Conservation (phyloP, 345 rosid species). For the Carallia pectinifolia region DNA sequence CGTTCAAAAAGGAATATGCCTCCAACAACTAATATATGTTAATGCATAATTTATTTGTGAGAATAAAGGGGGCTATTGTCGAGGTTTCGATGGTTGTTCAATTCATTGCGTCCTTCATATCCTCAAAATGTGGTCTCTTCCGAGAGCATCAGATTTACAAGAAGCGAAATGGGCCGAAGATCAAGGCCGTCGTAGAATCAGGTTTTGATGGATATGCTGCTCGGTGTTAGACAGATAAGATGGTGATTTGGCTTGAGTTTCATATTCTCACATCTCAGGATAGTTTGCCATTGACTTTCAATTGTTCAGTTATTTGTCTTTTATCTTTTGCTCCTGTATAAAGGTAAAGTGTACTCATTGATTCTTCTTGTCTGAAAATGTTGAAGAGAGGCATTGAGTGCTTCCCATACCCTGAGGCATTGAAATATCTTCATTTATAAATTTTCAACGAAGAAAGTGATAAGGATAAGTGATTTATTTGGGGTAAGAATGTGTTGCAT, state of each 20-base stretch:
- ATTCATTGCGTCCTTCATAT: too few relatives aligned
- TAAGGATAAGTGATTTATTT: too few relatives aligned
- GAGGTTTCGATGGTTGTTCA: too few relatives aligned
- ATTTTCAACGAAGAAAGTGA: background rate
- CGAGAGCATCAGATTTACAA: too few relatives aligned
- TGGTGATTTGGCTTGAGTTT: conserved; percentile 46
- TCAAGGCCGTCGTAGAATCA: too few relatives aligned
- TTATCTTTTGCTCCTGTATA: background rate
- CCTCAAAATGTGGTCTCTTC: too few relatives aligned
- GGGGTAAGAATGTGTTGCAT: background rate
- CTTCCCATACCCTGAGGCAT: background rate
- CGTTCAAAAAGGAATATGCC: too few relatives aligned
- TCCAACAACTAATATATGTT: too few relatives aligned
- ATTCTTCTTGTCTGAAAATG: background rate
- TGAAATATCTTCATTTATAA: background rate
- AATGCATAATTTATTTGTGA: too few relatives aligned
- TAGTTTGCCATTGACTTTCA: too few relatives aligned
- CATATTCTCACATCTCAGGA: background rate
- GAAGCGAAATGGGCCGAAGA: too few relatives aligned
- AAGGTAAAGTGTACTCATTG: background rate
- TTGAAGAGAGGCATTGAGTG: background rate
- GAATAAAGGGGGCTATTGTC: too few relatives aligned
- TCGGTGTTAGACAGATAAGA: conserved; percentile 83
- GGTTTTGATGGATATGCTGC: conserved; percentile 65
- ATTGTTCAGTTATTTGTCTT: background rate